Conservation (phyloP, 768 basidiomycete species). For the Macrolepiota dolichaula region DNA sequence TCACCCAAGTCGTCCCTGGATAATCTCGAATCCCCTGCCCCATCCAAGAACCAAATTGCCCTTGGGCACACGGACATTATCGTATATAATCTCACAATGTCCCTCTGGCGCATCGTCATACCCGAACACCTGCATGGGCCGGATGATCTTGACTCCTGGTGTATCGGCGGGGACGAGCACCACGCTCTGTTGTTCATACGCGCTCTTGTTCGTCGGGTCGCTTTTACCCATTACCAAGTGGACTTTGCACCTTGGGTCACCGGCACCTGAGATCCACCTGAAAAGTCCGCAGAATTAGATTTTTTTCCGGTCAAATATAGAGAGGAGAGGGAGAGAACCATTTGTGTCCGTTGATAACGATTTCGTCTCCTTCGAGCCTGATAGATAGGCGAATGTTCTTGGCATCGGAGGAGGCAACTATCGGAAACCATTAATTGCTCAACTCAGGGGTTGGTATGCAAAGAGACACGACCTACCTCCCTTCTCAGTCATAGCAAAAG, state of each 20-base stretch:
- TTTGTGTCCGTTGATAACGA: constrained; percentile 95
- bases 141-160: constrained; percentile 83
- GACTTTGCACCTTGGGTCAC: constrained; percentile 83
- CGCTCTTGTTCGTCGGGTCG: constrained; percentile 75
- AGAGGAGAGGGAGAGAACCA: constrained; percentile 53
- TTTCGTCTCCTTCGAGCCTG: constrained; percentile 76
- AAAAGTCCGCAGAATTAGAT: neutral
- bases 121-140: constrained; percentile 93
- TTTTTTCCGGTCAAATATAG: neutral
- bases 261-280: constrained; percentile 98
- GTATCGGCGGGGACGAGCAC: constrained; percentile 90
- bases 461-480: constrained; percentile 51
- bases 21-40: constrained; percentile 96
- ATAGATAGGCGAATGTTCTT: constrained; percentile 92
- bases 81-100: constrained; percentile 93
- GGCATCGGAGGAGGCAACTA: constrained; percentile 93
- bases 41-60: constrained; percentile 85
- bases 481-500: constrained; percentile 97
- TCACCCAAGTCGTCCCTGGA: constrained; percentile 93
- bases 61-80: constrained; percentile 88
- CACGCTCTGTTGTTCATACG: constrained; percentile 86
- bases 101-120: constrained; percentile 97
- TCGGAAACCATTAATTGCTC: neutral
- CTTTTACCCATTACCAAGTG: constrained; percentile 97
- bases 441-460: neutral